Percentiles rank a stretch among this genome's conserved stretches.
Conservation (phyloP, 306 rosid genomes). For the Prunus fruticosa region DNA sequence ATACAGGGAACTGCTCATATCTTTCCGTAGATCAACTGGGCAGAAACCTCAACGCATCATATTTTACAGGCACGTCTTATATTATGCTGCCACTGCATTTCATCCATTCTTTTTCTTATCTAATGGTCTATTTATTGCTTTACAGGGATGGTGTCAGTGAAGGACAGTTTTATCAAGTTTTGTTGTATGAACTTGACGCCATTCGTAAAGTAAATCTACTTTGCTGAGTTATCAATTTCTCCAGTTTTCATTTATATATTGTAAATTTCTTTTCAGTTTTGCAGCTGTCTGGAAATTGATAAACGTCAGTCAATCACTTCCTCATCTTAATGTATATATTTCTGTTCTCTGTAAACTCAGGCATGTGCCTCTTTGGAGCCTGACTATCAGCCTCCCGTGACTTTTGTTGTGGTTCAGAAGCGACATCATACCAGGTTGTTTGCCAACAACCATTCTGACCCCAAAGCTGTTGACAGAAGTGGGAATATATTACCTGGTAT, state of each 20-base stretch:
- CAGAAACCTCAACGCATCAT: conserved; percentile 93
- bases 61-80: conserved; percentile 65
- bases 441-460: conserved; percentile 56
- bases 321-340: background rate
- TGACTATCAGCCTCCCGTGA: conserved; percentile 79
- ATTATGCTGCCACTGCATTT: background rate
- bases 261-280: background rate
- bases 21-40: conserved; percentile 96
- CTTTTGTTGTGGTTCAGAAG: conserved; percentile 82
- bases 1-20: conserved; percentile 90
- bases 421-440: conserved; percentile 74
- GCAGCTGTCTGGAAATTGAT: background rate
- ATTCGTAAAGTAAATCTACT: conserved; percentile 52
- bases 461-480: conserved; percentile 53
- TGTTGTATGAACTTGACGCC: conserved; percentile 72
- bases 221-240: background rate
- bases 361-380: conserved; percentile 81
- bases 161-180: conserved; percentile 69
- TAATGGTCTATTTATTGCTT: background rate
- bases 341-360: conserved; percentile 23
- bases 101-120: background rate
- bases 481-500: conserved; percentile 77
- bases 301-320: background rate
- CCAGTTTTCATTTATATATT: background rate
- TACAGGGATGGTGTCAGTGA: conserved; percentile 97